phyloP scores from a whole-genome alignment of 805 yeast species.

The Maudiozyma serrabonitensis region DNA sequence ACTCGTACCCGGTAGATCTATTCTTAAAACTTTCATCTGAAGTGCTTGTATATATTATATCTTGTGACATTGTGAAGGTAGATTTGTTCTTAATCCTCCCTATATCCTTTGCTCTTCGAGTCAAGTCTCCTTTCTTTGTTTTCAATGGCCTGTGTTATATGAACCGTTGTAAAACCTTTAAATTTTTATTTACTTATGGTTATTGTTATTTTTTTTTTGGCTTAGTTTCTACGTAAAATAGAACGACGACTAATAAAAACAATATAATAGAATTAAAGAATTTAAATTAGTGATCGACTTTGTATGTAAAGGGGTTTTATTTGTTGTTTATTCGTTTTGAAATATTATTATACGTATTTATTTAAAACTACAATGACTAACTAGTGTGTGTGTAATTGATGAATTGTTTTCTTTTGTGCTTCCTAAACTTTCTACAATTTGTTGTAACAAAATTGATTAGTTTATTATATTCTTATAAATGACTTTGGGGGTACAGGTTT shows the following conservation, averaged over 20 bases:
- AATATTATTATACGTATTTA: constrained; percentile 3
- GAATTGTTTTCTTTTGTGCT: background rate
- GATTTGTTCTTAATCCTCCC: background rate
- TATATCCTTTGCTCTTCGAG: background rate
- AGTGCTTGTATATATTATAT: constrained; percentile 21
- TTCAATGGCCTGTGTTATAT: too few species aligned
- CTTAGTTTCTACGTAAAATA: too few species aligned
- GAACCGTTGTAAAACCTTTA: too few species aligned
- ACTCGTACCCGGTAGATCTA: constrained; percentile 20
- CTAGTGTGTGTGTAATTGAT: constrained; percentile 1
- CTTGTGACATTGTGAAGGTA: constrained; percentile 14
- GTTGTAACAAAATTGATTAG: constrained; percentile 96
- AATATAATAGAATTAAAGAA: too few species aligned
- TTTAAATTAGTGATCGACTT: too few species aligned
- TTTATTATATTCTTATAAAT: constrained; percentile 98
- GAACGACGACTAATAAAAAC: too few species aligned
- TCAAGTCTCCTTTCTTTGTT: background rate
- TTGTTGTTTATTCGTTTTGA: background rate
- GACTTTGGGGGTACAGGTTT: constrained; percentile 64
- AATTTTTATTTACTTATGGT: too few species aligned
- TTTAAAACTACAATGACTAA: constrained; percentile 5
- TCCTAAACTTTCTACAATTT: background rate
- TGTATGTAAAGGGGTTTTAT: background rate
- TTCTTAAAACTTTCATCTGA: constrained; percentile 7
- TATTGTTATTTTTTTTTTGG: too few species aligned